Base-by-base conservation (phyloP, 2,329 filamentous ascomycete species). In the Cyclaneusma minus region DNA sequence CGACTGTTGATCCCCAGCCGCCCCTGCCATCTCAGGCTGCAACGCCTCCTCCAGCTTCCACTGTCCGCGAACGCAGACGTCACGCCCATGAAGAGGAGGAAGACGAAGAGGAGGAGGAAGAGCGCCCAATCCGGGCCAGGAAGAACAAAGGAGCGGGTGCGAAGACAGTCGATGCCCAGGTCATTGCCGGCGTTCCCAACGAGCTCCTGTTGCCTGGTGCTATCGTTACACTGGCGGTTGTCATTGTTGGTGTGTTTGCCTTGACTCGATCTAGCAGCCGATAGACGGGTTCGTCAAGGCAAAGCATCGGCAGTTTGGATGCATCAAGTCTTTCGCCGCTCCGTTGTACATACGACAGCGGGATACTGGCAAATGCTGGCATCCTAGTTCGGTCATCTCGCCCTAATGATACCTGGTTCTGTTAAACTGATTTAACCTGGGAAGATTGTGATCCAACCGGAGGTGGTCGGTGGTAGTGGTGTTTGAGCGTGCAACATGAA, bases 211-310 rank as follows among this genome's bases (percentile, higher is more conserved):
- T 95, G 21, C 89, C 89, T 0, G 89, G 89, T 38, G 89, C 89
- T 12, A 87, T 98, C 48, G 84, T 89, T 30, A 85, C 85, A n/a
- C 56, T 98, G 45, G 89, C 87, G 7, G 82, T 91, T 22, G 85
- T 93, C 19, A 93, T 98, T 52, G 64, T 91, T 21, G 82, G 81
- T 37, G 87, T 95, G 7, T 98, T 98, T 56, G 74, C 84, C 21
- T 71, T 98, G 43, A 74, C 81, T 33, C 72, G 84, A 37, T 57
- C 74, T 21, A 62, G 55, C 10, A 60, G 53, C 34, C 55, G 60
- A 42, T 58, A 50, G 41, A 34, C 25, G 23, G 13, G 18, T n/a
- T n/a, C n/a, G n/a, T n/a, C n/a, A n/a, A n/a, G n/a, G n/a, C n/a
- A n/a, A n/a, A n/a, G n/a, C n/a, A n/a, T n/a, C n/a, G n/a, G n/a